Percentiles rank a stretch among this genome's conserved stretches.
Evolutionary conservation across 23 red algal genomes (phyloP).

Genomic region (Chondrus crispus): DNA sequence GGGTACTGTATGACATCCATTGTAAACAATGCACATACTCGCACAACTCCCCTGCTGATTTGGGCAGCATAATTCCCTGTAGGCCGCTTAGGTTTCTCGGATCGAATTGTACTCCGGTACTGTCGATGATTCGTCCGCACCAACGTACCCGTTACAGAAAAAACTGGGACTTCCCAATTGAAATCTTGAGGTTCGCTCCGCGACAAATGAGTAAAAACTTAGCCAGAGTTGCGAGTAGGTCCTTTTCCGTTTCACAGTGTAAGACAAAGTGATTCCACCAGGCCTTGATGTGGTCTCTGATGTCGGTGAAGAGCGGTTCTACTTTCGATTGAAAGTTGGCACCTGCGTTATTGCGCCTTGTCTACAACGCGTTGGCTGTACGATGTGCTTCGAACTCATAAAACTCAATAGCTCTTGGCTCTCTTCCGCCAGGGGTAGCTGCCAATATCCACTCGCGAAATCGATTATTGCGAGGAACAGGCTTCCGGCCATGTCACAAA

Average conservation of each 20-base stretch:
- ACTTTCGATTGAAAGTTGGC: neutral
- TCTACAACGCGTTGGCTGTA: no score
- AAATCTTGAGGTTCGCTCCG: neutral
- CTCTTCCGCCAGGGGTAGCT: neutral
- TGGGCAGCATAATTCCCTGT: neutral
- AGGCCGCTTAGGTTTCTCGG: neutral
- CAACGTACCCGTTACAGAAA: neutral
- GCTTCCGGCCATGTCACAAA: neutral
- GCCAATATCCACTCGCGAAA: conserved; percentile 15
- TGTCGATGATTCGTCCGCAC: neutral
- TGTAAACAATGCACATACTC: neutral
- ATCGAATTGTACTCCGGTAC: neutral
- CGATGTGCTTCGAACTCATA: no score
- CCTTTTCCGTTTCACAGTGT: neutral
- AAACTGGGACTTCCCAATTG: neutral
- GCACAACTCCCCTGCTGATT: neutral
- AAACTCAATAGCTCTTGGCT: neutral
- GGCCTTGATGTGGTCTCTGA: neutral
- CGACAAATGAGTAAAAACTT: neutral
- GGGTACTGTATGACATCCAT: neutral
- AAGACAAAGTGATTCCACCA: neutral
- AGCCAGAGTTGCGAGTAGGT: neutral
- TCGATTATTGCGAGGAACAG: neutral
- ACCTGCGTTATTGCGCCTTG: no score
- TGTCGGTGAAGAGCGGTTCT: neutral